A percentile compares a stretch with the other conserved stretches of the same genome.
phyloP scores from a whole-genome alignment of 1,139 yeast genomes.

The Chernovozyma aurita region DNA sequence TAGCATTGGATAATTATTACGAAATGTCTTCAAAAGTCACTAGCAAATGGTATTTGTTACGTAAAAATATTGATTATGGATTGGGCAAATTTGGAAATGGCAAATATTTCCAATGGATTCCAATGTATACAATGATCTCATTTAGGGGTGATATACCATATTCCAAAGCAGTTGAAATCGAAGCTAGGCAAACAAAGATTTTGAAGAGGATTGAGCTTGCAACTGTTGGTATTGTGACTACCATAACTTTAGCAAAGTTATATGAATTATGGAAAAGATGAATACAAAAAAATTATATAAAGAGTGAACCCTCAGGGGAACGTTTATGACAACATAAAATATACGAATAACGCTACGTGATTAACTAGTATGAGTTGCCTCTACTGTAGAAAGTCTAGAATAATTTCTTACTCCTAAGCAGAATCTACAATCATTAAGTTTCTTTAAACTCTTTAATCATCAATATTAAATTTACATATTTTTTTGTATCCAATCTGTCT shows the following conservation, averaged over 20 bases:
- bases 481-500: no score
- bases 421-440: no score
- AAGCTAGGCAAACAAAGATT: constrained; percentile 45
- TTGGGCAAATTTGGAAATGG: constrained; percentile 49
- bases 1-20: constrained; percentile 76
- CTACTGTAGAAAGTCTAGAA: no score
- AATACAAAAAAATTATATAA: no score
- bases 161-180: constrained; percentile 60
- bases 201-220: constrained; percentile 26
- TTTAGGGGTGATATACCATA: constrained; percentile 82
- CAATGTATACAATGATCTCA: constrained; percentile 88
- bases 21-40: constrained; percentile 88
- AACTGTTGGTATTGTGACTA: constrained; percentile 13
- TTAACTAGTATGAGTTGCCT: no score
- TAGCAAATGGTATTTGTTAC: constrained; percentile 54
- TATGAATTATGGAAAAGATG: constrained; percentile 14
- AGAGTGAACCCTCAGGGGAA: no score
- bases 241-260: constrained; percentile 16
- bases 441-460: no score
- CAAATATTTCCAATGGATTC: constrained; percentile 63
- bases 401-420: no score
- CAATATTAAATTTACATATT: no score
- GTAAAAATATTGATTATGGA: constrained; percentile 65
- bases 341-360: no score
- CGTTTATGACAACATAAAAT: no score